These are phyloP conservation scores for Filosporella fistucella DNA, from an alignment of 495 filamentous ascomycete genomes.

Conservation along the genomic window DNA sequence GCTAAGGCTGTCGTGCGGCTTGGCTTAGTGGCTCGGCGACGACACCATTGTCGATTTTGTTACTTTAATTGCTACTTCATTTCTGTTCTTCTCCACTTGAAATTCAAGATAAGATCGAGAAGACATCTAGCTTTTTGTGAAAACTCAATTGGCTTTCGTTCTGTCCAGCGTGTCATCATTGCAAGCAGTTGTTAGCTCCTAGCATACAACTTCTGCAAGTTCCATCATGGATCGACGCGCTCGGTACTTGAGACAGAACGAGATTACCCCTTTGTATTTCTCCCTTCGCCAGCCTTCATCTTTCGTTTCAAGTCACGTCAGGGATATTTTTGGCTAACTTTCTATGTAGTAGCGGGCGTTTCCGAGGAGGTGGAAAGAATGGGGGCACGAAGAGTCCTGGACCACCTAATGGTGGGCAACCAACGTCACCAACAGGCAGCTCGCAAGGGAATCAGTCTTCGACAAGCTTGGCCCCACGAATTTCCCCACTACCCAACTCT, in stretches of 20 bases:
- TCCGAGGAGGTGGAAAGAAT: constrained; percentile 45
- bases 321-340: too few relatives aligned
- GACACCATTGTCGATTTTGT: constrained; percentile 3
- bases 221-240: too few relatives aligned
- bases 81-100: neutral
- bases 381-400: constrained; percentile 33
- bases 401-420: constrained; percentile 40
- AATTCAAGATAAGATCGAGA: too few relatives aligned
- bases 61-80: too few relatives aligned
- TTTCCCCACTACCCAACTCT: constrained; percentile 55
- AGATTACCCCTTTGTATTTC: constrained; percentile 9
- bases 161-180: too few relatives aligned
- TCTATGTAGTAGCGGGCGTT: constrained; percentile 21
- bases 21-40: constrained; percentile 12
- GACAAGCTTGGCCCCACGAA: constrained; percentile 43
- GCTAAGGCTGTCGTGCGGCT: constrained; percentile 1
- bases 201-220: too few relatives aligned
- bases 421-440: constrained; percentile 34
- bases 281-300: too few relatives aligned
- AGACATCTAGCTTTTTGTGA: too few relatives aligned
- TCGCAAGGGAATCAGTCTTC: constrained; percentile 40
- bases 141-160: too few relatives aligned
- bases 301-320: too few relatives aligned
- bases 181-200: too few relatives aligned
- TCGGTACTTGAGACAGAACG: constrained; percentile 8